phyloP scores from a whole-genome alignment of 768 basidiomycete genomes.

The Daedaleopsis nitida region DNA sequence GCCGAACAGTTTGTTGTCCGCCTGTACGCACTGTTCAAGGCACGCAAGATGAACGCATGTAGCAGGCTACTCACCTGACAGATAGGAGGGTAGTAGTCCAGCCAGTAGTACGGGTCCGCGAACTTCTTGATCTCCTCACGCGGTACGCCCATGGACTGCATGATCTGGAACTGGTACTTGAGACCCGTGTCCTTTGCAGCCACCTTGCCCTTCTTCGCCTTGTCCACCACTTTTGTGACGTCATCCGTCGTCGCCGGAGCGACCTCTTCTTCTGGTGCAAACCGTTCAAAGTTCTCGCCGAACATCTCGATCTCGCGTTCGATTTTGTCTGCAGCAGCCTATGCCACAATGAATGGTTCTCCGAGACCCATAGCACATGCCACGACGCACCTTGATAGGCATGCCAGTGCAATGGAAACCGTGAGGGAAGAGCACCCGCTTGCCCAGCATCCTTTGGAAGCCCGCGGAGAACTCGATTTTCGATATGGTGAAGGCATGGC shows the following conservation, averaged over 20 bases:
- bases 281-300: constrained; percentile 84
- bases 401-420: constrained; percentile 98
- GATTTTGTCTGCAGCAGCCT: constrained; percentile 98
- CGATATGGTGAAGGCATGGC: constrained; percentile 97
- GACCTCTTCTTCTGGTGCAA: constrained; percentile 45
- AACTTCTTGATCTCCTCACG: constrained; percentile 92
- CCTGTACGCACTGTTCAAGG: constrained; percentile 36
- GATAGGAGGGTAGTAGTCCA: constrained; percentile 94
- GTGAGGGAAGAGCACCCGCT: constrained; percentile 94
- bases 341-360: neutral
- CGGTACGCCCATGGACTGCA: constrained; percentile 92
- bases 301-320: constrained; percentile 97
- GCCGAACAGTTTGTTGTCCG: constrained; percentile 86
- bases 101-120: constrained; percentile 93
- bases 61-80: constrained; percentile 60
- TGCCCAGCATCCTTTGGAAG: constrained; percentile 93
- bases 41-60: neutral
- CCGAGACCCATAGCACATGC: neutral
- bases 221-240: constrained; percentile 52
- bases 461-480: constrained; percentile 98
- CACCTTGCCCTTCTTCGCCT: constrained; percentile 95
- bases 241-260: constrained; percentile 43
- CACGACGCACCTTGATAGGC: constrained; percentile 89
- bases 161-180: constrained; percentile 98
- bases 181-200: constrained; percentile 91